Evolutionary conservation across 1,284 basidiomycete genomes (phyloP), one percentile per base, ranked within the genome.

Genomic region (Irpex sp.): DNA sequence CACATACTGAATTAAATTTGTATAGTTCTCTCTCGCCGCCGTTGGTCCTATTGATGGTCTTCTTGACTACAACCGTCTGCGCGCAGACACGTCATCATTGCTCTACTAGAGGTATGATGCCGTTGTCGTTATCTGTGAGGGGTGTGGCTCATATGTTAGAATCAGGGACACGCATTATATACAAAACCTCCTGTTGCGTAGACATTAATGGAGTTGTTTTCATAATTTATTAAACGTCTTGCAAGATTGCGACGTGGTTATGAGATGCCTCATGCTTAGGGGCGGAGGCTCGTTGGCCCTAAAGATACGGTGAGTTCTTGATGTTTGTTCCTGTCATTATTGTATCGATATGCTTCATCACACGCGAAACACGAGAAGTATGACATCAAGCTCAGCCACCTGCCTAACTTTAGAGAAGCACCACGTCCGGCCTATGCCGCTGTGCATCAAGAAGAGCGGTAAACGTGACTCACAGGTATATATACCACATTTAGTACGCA

Each of bases 1-100:
- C 11, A 15, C 8, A 8, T 43, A 11, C 39, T 15, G 39, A 11
- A 8, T 43, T 4, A 4, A 43, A 9, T 5, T 43, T 43, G 0
- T 5, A 43, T 35, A 94, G 89, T 83, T 96, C 68, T 87, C 93
- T 4, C 77, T 95, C 57, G 90, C 93, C 57, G 92, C 92, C 61
- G 77, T 94, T 63, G 96, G 96, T 66, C 87, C 87, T 68, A 84
- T 90, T 59, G 97, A 98, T 72, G 95, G 96, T 75, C 83, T 98
- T 56, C 78, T 92, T 58, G 91, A 93, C 74, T 93, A 93, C 80
- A 92, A 88, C 79, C 88, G 90, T 73, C 84, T 93, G 71, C 88
- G 91, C 64, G 76, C 85, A 39, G 91, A 93, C 70, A 93, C 88
- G 88, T 92, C 91, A 50, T 92, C 90, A 39, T 78, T 93, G 82